These are phyloP conservation scores for Kuraishia borneana DNA, from an alignment of 805 yeast genomes.

Conservation along the genomic window DNA sequence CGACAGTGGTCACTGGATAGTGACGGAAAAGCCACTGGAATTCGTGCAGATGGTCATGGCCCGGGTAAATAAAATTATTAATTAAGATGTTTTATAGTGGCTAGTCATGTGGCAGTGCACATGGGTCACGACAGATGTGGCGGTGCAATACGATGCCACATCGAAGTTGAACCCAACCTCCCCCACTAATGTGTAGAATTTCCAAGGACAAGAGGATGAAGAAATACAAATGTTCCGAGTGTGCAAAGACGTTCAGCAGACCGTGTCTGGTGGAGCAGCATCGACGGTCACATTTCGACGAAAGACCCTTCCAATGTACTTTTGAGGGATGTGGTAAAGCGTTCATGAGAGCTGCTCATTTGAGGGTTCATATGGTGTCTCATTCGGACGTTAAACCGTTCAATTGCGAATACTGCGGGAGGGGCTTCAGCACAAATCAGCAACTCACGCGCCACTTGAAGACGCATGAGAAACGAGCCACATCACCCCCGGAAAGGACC, in stretches of 20 bases:
- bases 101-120: no score
- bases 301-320: slow-evolving; percentile 63
- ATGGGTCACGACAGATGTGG: no score
- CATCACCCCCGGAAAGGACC: no score
- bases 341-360: slow-evolving; percentile 70
- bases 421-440: slow-evolving; percentile 72
- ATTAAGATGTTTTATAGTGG: no score
- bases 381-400: slow-evolving; percentile 50
- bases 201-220: no score
- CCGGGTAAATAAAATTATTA: no score
- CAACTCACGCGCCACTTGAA: slow-evolving; percentile 75
- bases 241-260: slow-evolving; percentile 66
- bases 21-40: slow-evolving; percentile 69
- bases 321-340: slow-evolving; percentile 41
- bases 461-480: no score
- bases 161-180: no score
- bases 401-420: slow-evolving; percentile 64
- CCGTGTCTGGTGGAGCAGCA: slow-evolving; percentile 84
- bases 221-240: slow-evolving; percentile 54
- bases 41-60: slow-evolving; percentile 50
- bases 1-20: slow-evolving; percentile 87
- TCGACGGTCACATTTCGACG: slow-evolving; percentile 64
- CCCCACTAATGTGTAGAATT: no score
- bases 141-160: no score
- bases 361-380: slow-evolving; percentile 61